Evolutionary conservation across 768 basidiomycete species (phyloP), one percentile per base, ranked within the genome.

Genomic region (Pulveroboletus ravenelii): DNA sequence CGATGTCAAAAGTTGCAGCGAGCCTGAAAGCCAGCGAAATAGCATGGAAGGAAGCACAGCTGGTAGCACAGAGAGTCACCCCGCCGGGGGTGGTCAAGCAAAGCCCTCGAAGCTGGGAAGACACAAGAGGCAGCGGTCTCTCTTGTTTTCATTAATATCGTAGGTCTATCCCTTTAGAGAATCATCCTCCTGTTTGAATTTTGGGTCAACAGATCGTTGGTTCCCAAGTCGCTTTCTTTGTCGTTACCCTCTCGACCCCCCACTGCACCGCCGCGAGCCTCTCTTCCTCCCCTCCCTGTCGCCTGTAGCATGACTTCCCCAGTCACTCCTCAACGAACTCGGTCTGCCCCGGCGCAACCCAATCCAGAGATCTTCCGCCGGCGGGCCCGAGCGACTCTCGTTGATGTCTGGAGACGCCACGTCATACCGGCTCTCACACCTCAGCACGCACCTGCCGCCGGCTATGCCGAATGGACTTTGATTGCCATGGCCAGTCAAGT

Each of bases 61-160:
- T 4, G 38, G 53, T 10, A 59, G 64, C 30, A 29, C 54, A 29
- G 67, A 64, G 23, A 53, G 60, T 34, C 15, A 47, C 6, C 55
- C 55, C 1, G 42, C 53, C 23, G 41, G 18, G 45, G 38, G 54
- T 30, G 38, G 52, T 30, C 57, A 68, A 34, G 58, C 66, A 9
- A 57, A 61, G 45, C 45, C 70, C 36, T 59, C 59, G 38, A 78
- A 73, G 58, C 57, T 57, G 3, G 60, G 70, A 37, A 78, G 77
- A 54, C 84, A 87, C 56, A 87, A 84, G 69, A 85, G 81, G 57
- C 81, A 85, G 57, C 75, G 81, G 39, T 89, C 87, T 14, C 62
- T 89, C 52, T 71, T 87, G 42, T 85, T 83, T 77, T 78, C 83
- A 7, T 70, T 89, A 36, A 79, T 88, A 51, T 77, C 81, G 76